Base-by-base conservation (phyloP, 1,284 basidiomycete species). In the Apiotrichum sp. region DNA sequence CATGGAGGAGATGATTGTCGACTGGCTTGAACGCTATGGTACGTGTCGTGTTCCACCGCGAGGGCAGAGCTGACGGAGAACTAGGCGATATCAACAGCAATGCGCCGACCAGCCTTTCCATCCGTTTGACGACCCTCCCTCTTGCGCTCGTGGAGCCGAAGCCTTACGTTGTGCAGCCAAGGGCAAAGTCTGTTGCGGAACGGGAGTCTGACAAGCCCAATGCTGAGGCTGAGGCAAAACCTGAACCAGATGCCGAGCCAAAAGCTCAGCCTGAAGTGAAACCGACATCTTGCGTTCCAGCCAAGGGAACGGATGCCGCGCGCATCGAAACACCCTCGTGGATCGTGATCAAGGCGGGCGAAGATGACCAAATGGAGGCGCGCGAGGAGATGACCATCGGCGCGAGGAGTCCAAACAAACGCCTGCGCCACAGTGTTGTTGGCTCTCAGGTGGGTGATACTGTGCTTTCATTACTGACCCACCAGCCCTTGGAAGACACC, bases 1-100 rank as follows among this genome's bases (percentile, higher is more conserved):
- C 62, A 77, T 86, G 33, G 90, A 93, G 78, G 70, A 84, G 59
- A 86, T 89, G 83, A 87, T 93, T 69, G 75, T 91, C 60, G 89
- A 92, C 66, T 86, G 85, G 65, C 81, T 88, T 66, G 83, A 84
- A 72, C 82, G 87, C 67, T 84, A 81, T 79, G 80, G 89, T 92
- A 74, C 72, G 88, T 83, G 38, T 10, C 7, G 31, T 9, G 13
- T 39, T 31, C 22, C 46, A 45, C 41, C 22, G 22, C 22, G 22
- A 22, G 22, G 22, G 22, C 22, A 22, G 22, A 22, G 22, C 22
- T 22, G 22, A 22, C 22, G 22, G 22, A 22, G 22, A 22, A 53
- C 46, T 44, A 91, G 88, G 80, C 56, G 87, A 88, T 70, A 83
- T 82, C 61, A 82, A 86, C 58, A 82, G 84, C 5, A 77, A 86